Base-by-base conservation (phyloP, 2,329 filamentous ascomycete species). In the Fusarium sp. region DNA sequence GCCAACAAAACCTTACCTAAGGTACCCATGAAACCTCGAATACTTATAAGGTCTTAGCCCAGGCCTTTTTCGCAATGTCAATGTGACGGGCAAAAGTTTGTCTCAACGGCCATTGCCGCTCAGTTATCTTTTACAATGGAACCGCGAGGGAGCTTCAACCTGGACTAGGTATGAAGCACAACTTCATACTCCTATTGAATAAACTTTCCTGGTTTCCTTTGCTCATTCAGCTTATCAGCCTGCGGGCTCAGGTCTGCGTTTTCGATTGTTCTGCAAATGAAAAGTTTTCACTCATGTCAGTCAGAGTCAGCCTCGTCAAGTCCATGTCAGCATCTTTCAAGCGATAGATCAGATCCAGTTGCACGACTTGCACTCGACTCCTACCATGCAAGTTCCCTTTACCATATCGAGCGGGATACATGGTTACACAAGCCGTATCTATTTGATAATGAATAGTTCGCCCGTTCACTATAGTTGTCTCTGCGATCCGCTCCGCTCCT, bases 401-500 rank as follows among this genome's bases (percentile, higher is more conserved):
- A 37, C 40, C 57, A 35, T 33, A 62, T 54, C 38, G 23, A 62
- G 47, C 35, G 49, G 37, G 25, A 32, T 67, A 37, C 52, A 58
- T 28, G 28, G 43, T 58, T 58, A 56, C 67, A 67, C 61, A 67
- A 60, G 43, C 44, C 66, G 54, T 42, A 61, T 54, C 57, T 40
- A 40, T 43, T 40, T 47, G 57, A 58, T 40, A 38, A 35, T 37
- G 32, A 59, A 60, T 71, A 60, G 71, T 74, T 73, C 67, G 71
- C 71, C 67, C 35, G 44, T 50, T 38, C 54, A 30, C 35, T 35
- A 54, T 21, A 21, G 28, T 23, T 25, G 54, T 60, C 33, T 71
- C 25, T 52, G 63, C 65, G 60, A 71, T 59, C 65, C 65, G 69
- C 56, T 73, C 69, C 65, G 56, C 70, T 61, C 50, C 64, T 47